These are phyloP conservation scores for Phaffomyces thermotolerans DNA, from an alignment of 805 yeast species.

Conservation along the genomic window DNA sequence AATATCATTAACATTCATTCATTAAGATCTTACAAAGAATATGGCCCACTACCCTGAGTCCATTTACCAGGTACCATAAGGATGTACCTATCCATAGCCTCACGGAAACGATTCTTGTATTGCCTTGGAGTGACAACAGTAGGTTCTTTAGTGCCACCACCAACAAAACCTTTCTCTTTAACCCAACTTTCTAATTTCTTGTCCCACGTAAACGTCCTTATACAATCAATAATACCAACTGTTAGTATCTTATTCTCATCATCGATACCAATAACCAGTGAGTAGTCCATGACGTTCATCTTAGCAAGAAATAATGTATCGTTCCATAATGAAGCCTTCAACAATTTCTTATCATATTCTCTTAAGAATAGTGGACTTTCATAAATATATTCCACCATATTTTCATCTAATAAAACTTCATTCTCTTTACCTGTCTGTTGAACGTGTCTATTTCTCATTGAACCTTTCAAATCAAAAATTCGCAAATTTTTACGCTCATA, in stretches of 20 bases:
- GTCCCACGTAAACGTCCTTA: conserved; percentile 97
- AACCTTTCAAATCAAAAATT: conserved; percentile 93
- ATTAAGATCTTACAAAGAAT: neutral
- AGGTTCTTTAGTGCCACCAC: conserved; percentile 85
- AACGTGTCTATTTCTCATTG: conserved; percentile 96
- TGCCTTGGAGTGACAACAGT: conserved; percentile 97
- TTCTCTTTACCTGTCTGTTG: conserved; percentile 93
- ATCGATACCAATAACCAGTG: conserved; percentile 90
- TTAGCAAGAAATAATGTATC: conserved; percentile 91
- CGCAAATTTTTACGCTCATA: conserved; percentile 75
- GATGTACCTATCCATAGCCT: conserved; percentile 95
- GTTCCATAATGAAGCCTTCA: conserved; percentile 88
- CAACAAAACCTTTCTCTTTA: conserved; percentile 86
- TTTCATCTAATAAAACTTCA: conserved; percentile 91
- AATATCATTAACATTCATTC: no score
- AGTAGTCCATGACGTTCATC: conserved; percentile 98
- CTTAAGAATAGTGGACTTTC: conserved; percentile 93
- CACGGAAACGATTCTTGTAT: conserved; percentile 87
- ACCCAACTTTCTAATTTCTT: conserved; percentile 98
- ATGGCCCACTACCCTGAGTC: conserved; percentile 26
- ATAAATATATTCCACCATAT: conserved; percentile 96
- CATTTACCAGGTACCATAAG: conserved; percentile 83
- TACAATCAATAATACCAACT: conserved; percentile 91
- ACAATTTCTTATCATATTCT: conserved; percentile 79
- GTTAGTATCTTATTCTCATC: conserved; percentile 57